Evolutionary conservation across 768 basidiomycete genomes (phyloP).

Genomic region (Collybiopsis confluens): DNA sequence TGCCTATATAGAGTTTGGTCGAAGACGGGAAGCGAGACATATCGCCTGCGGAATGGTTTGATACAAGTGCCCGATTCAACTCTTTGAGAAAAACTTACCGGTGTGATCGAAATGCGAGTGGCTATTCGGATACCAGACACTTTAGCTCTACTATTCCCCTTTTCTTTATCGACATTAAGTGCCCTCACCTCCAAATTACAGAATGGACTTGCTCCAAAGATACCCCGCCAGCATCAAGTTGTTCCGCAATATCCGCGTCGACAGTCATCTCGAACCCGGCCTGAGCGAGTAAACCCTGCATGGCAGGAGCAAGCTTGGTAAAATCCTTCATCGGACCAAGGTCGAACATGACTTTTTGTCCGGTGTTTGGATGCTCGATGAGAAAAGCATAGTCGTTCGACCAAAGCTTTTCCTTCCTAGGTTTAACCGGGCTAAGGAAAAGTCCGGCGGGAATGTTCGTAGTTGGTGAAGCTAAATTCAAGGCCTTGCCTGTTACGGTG

Average conservation of each 20-base stretch:
- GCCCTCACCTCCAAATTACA: slow-evolving; percentile 17
- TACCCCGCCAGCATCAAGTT: slow-evolving; percentile 12
- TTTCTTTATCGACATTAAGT: not conserved
- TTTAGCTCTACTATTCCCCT: not conserved
- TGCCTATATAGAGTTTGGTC: slow-evolving; percentile 14
- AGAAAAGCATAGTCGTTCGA: slow-evolving; percentile 16
- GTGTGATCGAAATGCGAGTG: slow-evolving; percentile 18
- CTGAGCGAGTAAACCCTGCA: not conserved
- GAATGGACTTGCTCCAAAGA: slow-evolving; percentile 10
- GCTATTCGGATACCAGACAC: not conserved
- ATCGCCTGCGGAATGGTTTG: slow-evolving; percentile 10
- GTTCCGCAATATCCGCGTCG: slow-evolving; percentile 11
- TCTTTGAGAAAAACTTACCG: slow-evolving; percentile 6
- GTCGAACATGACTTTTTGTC: slow-evolving; percentile 16
- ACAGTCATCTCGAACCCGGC: slow-evolving; percentile 4
- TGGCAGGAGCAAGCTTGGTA: slow-evolving; percentile 8
- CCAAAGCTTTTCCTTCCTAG: slow-evolving; percentile 11
- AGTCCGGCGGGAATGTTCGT: slow-evolving; percentile 9
- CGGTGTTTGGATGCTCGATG: slow-evolving; percentile 13
- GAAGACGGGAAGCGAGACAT: slow-evolving; percentile 14
- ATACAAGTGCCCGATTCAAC: not conserved
- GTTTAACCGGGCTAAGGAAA: slow-evolving; percentile 12
- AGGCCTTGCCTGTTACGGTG: slow-evolving; percentile 14
- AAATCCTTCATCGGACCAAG: slow-evolving; percentile 14
- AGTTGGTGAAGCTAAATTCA: slow-evolving; percentile 6